Percentiles rank a stretch among this genome's conserved stretches.
Conservation (phyloP, 2,329 filamentous ascomycete species). For the Scolecobasidium constrictum region DNA sequence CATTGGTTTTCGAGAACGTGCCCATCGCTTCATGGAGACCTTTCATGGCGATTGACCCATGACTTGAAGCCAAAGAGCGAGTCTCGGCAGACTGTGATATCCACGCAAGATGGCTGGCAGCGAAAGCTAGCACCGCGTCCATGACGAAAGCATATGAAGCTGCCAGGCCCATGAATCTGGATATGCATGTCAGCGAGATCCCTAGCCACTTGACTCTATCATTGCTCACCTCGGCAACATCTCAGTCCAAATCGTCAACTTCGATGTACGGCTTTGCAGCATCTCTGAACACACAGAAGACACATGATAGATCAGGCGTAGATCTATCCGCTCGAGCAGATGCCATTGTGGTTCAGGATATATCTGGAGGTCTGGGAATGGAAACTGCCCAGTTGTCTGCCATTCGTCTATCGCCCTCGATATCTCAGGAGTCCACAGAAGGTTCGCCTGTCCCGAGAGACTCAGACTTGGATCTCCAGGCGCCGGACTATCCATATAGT, state of each 20-base stretch:
- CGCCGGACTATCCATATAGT: slow-evolving; percentile 81
- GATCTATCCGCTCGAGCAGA: slow-evolving; percentile 62
- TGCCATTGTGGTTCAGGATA: slow-evolving; percentile 65
- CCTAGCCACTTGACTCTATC: too few species aligned
- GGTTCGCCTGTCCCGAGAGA: slow-evolving; percentile 44
- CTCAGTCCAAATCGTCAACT: slow-evolving; percentile 84
- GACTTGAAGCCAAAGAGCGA: slow-evolving; percentile 79
- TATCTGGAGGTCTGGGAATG: slow-evolving; percentile 70
- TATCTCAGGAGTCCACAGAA: slow-evolving; percentile 80
- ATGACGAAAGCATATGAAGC: slow-evolving; percentile 80
- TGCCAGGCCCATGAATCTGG: slow-evolving; percentile 71
- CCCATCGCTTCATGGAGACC: slow-evolving; percentile 82
- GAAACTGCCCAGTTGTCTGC: slow-evolving; percentile 74
- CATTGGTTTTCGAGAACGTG: slow-evolving; percentile 73
- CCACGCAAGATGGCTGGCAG: slow-evolving; percentile 89
- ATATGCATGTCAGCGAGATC: not conserved
- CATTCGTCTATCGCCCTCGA: slow-evolving; percentile 73
- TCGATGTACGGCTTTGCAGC: slow-evolving; percentile 62
- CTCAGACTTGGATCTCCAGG: slow-evolving; percentile 47
- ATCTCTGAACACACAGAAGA: slow-evolving; percentile 78
- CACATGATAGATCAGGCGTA: slow-evolving; percentile 85
- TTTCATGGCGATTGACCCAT: slow-evolving; percentile 74
- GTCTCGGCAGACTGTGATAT: slow-evolving; percentile 77
- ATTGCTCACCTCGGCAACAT: slow-evolving; percentile 77
- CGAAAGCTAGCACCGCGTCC: slow-evolving; percentile 84